phyloP scores from a whole-genome alignment of 2,329 filamentous ascomycete genomes.

The Chaetomium sp. region DNA sequence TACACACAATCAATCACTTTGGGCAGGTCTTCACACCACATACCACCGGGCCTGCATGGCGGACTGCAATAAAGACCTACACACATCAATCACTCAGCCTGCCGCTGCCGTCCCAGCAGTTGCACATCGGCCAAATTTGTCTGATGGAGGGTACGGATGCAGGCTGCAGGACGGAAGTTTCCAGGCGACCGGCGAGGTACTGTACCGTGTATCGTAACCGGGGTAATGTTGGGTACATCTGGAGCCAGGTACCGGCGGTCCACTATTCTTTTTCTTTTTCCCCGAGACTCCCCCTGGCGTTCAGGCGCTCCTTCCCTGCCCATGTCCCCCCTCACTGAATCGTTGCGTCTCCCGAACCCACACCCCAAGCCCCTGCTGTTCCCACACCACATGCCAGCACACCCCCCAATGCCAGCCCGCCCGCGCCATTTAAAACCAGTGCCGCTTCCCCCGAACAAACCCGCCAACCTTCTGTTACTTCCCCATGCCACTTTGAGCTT shows the following conservation, averaged over 20 bases:
- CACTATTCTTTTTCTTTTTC: conserved; percentile 30
- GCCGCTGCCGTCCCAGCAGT: conserved; percentile 22
- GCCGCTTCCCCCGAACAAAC: conserved; percentile 35
- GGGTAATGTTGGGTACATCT: conserved; percentile 25
- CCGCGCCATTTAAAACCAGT: conserved; percentile 38
- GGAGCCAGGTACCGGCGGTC: conserved; percentile 29
- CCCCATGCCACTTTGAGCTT: conserved; percentile 34
- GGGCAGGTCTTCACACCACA: conserved; percentile 1
- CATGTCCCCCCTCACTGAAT: conserved; percentile 29
- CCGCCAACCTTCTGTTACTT: conserved; percentile 33
- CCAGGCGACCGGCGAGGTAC: conserved; percentile 22
- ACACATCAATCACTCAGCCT: neutral
- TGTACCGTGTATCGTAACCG: conserved; percentile 25
- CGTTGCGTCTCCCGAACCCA: conserved; percentile 31
- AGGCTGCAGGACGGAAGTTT: conserved; percentile 18
- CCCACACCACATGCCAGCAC: conserved; percentile 33
- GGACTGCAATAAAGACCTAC: conserved; percentile 27
- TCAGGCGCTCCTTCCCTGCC: conserved; percentile 30
- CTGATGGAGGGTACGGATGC: conserved; percentile 27
- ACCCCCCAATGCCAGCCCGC: conserved; percentile 30
- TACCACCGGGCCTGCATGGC: conserved; percentile 2
- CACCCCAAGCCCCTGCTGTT: conserved; percentile 21
- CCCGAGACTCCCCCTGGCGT: conserved; percentile 34
- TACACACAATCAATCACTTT: neutral
- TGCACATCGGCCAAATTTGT: conserved; percentile 30